Percentiles rank a stretch among this genome's conserved stretches.
Conservation (phyloP, 805 yeast genomes). For the Teunomyces funiuensis region DNA sequence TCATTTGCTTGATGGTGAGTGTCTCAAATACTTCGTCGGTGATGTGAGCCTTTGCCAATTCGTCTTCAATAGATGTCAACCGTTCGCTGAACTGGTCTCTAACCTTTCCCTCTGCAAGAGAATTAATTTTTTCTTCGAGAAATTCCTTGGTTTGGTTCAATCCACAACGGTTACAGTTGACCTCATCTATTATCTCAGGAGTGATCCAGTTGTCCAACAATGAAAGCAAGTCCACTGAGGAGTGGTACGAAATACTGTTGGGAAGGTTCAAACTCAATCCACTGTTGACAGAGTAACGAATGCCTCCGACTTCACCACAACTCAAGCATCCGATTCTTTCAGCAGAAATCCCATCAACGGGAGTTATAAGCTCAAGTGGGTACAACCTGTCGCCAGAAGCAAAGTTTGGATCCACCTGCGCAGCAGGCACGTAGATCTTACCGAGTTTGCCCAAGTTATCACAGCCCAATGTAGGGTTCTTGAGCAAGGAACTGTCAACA, state of each 20-base stretch:
- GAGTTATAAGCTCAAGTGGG: conserved; percentile 68
- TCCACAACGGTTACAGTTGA: conserved; percentile 93
- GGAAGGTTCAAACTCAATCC: conserved; percentile 75
- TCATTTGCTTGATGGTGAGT: conserved; percentile 72
- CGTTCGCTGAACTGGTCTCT: conserved; percentile 29
- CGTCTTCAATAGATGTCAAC: conserved; percentile 36
- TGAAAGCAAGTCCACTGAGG: conserved; percentile 43
- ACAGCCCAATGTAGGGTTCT: conserved; percentile 35
- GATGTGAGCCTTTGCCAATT: conserved; percentile 64
- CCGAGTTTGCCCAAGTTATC: conserved; percentile 59
- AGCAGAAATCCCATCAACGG: conserved; percentile 87
- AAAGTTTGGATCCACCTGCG: conserved; percentile 73
- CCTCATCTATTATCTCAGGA: conserved; percentile 88
- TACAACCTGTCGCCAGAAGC: conserved; percentile 44
- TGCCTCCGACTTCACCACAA: conserved; percentile 95
- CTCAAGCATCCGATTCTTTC: conserved; percentile 86
- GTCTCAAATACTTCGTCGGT: conserved; percentile 76
- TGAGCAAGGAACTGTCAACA: conserved; percentile 21
- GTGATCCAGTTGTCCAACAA: conserved; percentile 65
- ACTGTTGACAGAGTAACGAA: conserved; percentile 74
- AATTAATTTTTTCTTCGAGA: conserved; percentile 38
- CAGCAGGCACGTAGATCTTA: conserved; percentile 67
- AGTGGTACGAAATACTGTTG: conserved; percentile 35
- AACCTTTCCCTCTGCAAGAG: conserved; percentile 29
- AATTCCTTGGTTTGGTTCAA: conserved; percentile 58